Percentiles rank a stretch among this genome's conserved stretches.
Evolutionary conservation across 2,329 filamentous ascomycete species (phyloP).

Genomic region (Zymoseptoria tritici): DNA sequence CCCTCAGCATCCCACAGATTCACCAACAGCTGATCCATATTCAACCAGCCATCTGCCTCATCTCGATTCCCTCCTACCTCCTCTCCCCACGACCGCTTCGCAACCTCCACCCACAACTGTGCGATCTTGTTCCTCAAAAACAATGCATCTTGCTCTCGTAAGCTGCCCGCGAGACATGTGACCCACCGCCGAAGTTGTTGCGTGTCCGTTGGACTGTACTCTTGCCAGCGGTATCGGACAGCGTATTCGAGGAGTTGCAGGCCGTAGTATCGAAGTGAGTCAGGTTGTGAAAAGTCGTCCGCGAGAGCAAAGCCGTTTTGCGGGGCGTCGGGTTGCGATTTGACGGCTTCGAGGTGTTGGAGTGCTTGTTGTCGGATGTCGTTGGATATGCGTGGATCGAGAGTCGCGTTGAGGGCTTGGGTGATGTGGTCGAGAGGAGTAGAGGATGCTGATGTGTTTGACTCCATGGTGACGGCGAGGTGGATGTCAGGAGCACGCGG

Average conservation of each 20-base stretch:
- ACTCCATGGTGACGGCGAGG: neutral
- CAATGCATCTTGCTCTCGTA: conserved; percentile 64
- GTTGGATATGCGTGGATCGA: conserved; percentile 74
- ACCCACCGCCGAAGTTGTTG: conserved; percentile 67
- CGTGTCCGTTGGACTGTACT: conserved; percentile 62
- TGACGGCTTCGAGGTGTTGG: conserved; percentile 76
- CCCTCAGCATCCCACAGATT: conserved; percentile 60
- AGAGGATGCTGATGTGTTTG: neutral
- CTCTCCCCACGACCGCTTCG: conserved; percentile 73
- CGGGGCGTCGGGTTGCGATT: conserved; percentile 69
- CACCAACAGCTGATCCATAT: conserved; percentile 82
- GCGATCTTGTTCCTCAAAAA: conserved; percentile 92
- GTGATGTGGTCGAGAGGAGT: conserved; percentile 58
- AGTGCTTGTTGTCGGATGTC: conserved; percentile 75
- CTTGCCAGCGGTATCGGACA: conserved; percentile 75
- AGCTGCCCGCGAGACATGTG: conserved; percentile 64
- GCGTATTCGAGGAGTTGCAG: conserved; percentile 85
- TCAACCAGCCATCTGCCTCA: conserved; percentile 75
- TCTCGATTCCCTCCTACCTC: conserved; percentile 95
- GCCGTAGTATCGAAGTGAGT: conserved; percentile 86
- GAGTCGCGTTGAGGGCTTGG: conserved; percentile 79
- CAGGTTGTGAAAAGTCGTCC: conserved; percentile 63
- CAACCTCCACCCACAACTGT: conserved; percentile 88
- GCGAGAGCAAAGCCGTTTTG: conserved; percentile 80
- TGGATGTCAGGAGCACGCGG: neutral